These are phyloP conservation scores for Dendrobium nobile DNA, from an alignment of 106 monocot genomes.

Conservation along the genomic window DNA sequence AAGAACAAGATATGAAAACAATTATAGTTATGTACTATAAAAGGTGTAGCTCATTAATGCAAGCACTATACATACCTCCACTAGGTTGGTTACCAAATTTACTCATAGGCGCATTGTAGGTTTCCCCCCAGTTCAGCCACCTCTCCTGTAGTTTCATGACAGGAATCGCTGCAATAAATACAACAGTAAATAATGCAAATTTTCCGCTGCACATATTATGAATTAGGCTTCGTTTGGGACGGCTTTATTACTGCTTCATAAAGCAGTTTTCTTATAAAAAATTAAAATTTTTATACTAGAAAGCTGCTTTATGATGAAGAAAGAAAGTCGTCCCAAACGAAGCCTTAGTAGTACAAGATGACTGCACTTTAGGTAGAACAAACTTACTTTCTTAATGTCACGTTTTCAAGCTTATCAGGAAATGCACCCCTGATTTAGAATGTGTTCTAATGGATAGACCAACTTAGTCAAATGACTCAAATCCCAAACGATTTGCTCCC, in stretches of 20 bases:
- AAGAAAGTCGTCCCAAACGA: too few species aligned
- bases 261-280: too few species aligned
- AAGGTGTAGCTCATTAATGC: neutral
- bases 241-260: too few species aligned
- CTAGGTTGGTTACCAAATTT: constrained; percentile 11
- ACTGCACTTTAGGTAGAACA: neutral
- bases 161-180: constrained; percentile 29
- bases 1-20: neutral
- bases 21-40: neutral
- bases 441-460: neutral
- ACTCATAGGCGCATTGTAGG: constrained; percentile 3
- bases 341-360: neutral
- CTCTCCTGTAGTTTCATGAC: constrained; percentile 4
- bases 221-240: neutral
- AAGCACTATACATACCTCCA: constrained; percentile 26
- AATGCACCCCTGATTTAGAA: neutral
- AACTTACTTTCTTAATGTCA: constrained; percentile 22
- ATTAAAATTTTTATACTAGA: too few species aligned
- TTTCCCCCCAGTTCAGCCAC: constrained; percentile 13
- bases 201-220: neutral
- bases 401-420: constrained; percentile 18
- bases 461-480: neutral
- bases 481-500: constrained; percentile 11
- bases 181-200: constrained; percentile 1
- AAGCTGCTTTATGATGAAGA: too few species aligned